Base-by-base conservation (phyloP, 1,284 basidiomycete species). In the Cystobasidium sp. region DNA sequence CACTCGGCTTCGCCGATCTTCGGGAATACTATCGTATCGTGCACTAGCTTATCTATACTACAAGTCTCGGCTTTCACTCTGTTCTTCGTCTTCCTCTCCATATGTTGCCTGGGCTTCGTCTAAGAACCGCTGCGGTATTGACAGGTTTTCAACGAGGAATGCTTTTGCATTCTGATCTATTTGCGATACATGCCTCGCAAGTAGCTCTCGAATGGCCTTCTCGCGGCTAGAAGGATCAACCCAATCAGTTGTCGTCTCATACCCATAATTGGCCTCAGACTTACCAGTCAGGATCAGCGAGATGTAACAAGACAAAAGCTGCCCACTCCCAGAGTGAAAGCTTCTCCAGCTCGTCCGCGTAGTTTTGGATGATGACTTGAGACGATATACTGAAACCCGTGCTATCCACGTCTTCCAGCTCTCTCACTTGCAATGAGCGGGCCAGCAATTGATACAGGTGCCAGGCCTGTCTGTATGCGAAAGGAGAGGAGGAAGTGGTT, bases 381-480 rank as follows among this genome's bases (percentile, higher is more conserved):
- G 94, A 94, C 63, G 86, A 89, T 1, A 90, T 88, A 81, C 91
- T 91, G 80, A 91, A 90, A 0, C 92, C 92, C 65, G 85, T 85
- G 44, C 86, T 86, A 1, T 82, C 82, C 9, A 56, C 87, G 82
- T 98, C 95, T 46, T 88, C 87, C 77, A 97, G 92, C 81, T 97
- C 94, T 37, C 94, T 87, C 62, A 90, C 84, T 52, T 89, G 86
- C 82, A 98, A 87, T 67, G 91, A 91, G 31, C 90, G 88, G 4
- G 93, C 91, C 37, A 99, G 85, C 44, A 98, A 84, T 74, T 94
- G 88, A 81, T 96, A 97, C 41, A 98, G 82, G 83, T 98, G 94
- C 96, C 96, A 99, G 8, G 92, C 87, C 69, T 97, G 84, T 12
- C 92, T 88, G 80, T 89, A 90, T 82, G 97, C 94, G 22, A 88